phyloP scores from a whole-genome alignment of 257 asterid species.

The Fraxinus anomala region DNA sequence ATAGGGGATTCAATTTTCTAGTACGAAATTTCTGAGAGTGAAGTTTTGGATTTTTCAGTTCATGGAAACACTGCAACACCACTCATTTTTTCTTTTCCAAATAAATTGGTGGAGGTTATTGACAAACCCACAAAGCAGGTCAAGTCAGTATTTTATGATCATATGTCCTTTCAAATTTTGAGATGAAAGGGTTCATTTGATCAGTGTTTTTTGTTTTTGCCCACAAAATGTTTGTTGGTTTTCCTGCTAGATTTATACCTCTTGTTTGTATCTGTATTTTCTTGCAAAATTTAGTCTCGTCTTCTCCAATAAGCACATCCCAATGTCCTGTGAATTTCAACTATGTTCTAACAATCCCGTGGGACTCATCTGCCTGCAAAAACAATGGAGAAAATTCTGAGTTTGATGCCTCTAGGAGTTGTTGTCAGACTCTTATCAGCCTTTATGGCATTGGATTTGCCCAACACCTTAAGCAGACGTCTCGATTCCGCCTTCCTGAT shows the following conservation, averaged over 20 bases:
- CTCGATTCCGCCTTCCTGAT: constrained; percentile 48
- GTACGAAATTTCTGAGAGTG: constrained; percentile 24
- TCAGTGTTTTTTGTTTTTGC: not conserved
- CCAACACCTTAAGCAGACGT: constrained; percentile 43
- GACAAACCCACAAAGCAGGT: not conserved
- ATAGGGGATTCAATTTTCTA: not conserved
- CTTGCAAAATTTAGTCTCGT: constrained; percentile 23
- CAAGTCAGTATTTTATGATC: not conserved
- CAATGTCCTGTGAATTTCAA: constrained; percentile 49
- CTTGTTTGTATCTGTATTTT: constrained; percentile 20
- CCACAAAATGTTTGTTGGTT: constrained; percentile 28
- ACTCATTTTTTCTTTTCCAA: not conserved
- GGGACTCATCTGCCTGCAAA: constrained; percentile 62
- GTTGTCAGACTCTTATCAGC: constrained; percentile 68
- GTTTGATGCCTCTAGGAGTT: constrained; percentile 13
- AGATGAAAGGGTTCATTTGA: not conserved
- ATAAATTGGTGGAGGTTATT: not conserved
- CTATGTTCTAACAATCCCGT: constrained; percentile 51
- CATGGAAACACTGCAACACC: not conserved
- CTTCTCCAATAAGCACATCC: constrained; percentile 14
- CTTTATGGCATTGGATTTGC: constrained; percentile 61
- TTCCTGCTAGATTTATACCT: not conserved
- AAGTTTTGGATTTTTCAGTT: constrained; percentile 9
- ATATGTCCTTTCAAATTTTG: not conserved
- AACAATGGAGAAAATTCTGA: not conserved